Evolutionary conservation across 2,329 filamentous ascomycete species (phyloP), one percentile per base, ranked within the genome.

Genomic region (Colletotrichum sp.): DNA sequence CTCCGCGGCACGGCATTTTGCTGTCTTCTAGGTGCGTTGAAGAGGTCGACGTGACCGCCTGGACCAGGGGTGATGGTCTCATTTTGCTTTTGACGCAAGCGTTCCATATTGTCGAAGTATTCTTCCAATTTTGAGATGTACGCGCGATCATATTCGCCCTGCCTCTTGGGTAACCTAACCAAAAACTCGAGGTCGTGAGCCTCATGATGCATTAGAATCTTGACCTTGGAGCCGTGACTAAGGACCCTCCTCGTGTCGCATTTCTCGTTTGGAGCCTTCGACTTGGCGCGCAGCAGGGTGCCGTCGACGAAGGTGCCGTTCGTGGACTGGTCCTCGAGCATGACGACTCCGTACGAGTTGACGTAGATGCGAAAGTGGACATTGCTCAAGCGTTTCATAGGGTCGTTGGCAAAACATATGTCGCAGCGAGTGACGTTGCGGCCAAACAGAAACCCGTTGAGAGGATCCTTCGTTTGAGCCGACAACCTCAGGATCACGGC

Each of bases 311-410:
- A 88, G 6, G 97, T 98, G 32, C 97, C 97, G 81, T 98, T 99
- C n/a, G 96, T 98, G 0, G 97, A 98, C 82, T 93, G 91, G 82
- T 99, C 97, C 83, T 98, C 93, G 15, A 98, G 87, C 95, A 99
- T 98, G 78, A 98, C 90, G 72, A 94, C 93, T 32, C 94, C 95
- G 78, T 95, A 92, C n/a, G 92, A 88, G 80, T 98, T 99, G 80
- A 98, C 89, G 82, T 94, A 98, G 77, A 99, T 98, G 69, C 95
- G 93, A 83, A 98, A 99, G 83, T 99, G 97, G n/a, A 94, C 90
- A 82, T 98, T 98, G 87, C 96, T 98, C 75, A 99, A 90, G 59
- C 94, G 91, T 82, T 91, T 94, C 68, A 91, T 87, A 1, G 91
- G 90, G 78, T 96, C 94, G 77, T 93, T 89, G 44, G 87, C 84